Evolutionary conservation across 73 alveolate genomes (phyloP), one percentile per base, ranked within the genome.

Genomic region (Blepharisma stoltei): DNA sequence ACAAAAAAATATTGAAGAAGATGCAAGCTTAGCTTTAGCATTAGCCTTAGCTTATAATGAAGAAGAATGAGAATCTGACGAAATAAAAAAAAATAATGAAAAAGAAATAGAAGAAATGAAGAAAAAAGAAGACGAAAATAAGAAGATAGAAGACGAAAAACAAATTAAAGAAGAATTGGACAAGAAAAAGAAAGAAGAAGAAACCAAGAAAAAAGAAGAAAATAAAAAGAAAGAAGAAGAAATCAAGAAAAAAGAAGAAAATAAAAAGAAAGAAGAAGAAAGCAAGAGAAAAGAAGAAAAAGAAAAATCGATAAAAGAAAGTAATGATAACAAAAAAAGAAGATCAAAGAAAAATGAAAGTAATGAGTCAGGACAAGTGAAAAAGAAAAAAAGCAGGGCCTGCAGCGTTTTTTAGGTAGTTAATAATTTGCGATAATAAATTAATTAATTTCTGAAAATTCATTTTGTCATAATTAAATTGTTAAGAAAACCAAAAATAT

Each of bases 81-180:
- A 60, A 25, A 1, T 20, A 25, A 60, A 60, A 25, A n/a, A 25
- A 20, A n/a, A 60, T 20, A 38, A 60, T 14, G 73, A 60, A 25
- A 18, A 14, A 9, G 45, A 9, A 20, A 60, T 8, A 38, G 18
- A 60, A 18, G 73, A 60, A 60, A 25, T 14, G 45, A 25, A 14
- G 46, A 60, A 60, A 60, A n/a, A 20, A 20, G 73, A 60, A 60
- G 73, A 60, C 5, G 11, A 18, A 25, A 60, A 60, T 8, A n/a
- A 25, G 18, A 14, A 14, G 0, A 38, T 14, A 60, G 73, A 60
- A 60, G 2, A 14, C 2, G 23, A 20, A 25, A n/a, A 25, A 25
- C 0, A 25, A 18, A 38, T 14, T 2, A 25, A 60, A 60, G 45
- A n/a, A 25, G 23, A 60, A 60, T 1, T 18, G 14, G 73, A 14